Evolutionary conservation across 768 basidiomycete species (phyloP), one percentile per base, ranked within the genome.

Genomic region (Boletales sp.): DNA sequence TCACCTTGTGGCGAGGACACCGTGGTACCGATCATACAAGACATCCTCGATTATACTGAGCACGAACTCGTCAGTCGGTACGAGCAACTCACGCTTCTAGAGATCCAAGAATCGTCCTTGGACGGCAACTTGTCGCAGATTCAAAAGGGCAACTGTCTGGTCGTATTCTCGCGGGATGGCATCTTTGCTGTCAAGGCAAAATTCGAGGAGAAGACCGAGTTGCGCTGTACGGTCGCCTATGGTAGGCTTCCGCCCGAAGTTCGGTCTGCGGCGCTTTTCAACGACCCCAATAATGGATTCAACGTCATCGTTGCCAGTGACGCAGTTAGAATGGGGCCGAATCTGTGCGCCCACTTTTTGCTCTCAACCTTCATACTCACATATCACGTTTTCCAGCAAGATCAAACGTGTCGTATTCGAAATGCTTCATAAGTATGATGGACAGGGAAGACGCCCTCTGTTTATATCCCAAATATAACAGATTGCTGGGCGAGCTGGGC

Each of bases 1-100:
- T 2, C 97, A 99, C 70, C 76, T 99, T 98, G 97, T 61, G 97
- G 97, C 5, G 97, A 99, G 66, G 93, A 92, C 58, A 86, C 88
- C 3, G 94, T 87, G 0, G 82, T 98, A 10, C 87, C 87, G 0
- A 67, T 98, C n/a, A 74, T 98, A 11, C 60, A 78, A 63, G 69
- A 72, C 8, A 68, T 98, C 47, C 71, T 90, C n/a, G 73, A 75
- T 38, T 76, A 83, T 37, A 86, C 89, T 0, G 93, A 91, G 7
- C 95, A 99, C 64, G 83, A 89, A 45, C 59, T 97, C 35, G 72
- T 99, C 30, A 79, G 87, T 53, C 78, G 80, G n/a, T 97, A 98
- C 66, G 68, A 93, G 51, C 87, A 97, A 7, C 79, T 99, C 12
- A 86, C 90, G 3, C 94, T 94, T 2, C 74, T 99, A n/a, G 63